Evolutionary conservation across 2,329 filamentous ascomycete genomes (phyloP).

Genomic region (Trichoderma polysporum): DNA sequence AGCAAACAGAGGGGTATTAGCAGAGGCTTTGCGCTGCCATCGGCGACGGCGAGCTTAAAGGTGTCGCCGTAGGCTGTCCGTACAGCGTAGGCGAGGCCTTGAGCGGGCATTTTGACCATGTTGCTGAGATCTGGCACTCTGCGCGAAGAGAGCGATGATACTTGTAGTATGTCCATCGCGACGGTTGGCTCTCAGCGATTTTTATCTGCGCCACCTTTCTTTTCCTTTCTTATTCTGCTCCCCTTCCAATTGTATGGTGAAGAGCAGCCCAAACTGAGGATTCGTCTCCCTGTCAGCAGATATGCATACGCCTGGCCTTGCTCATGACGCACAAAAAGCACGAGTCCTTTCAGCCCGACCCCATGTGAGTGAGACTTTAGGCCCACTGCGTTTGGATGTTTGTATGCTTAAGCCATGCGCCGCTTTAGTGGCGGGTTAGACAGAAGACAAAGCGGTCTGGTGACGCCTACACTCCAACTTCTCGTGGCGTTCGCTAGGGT

Average conservation of each 20-base stretch:
- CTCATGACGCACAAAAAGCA: constrained; percentile 8
- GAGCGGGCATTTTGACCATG: constrained; percentile 11
- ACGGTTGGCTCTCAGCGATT: not conserved
- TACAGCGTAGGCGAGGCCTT: constrained; percentile 30
- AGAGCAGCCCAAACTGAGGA: not conserved
- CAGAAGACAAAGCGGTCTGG: constrained; percentile 9
- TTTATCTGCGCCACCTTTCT: not conserved
- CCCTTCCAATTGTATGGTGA: not conserved
- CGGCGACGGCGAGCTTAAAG: constrained; percentile 39
- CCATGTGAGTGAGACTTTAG: constrained; percentile 20
- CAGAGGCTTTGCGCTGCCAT: constrained; percentile 47
- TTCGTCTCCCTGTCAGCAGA: constrained; percentile 7
- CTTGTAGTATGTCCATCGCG: not conserved
- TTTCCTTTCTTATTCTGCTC: not conserved
- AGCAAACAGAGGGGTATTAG: constrained; percentile 53
- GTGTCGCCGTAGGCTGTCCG: constrained; percentile 36
- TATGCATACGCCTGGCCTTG: not conserved
- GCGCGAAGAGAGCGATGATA: not conserved
- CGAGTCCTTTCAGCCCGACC: not conserved
- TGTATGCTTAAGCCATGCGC: constrained; percentile 7
- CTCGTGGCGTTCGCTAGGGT: not conserved
- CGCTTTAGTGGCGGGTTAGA: not conserved
- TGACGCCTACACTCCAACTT: not conserved
- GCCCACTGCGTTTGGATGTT: not conserved
- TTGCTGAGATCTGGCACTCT: not conserved